Percentiles rank a stretch among this genome's conserved stretches.
phyloP scores from a whole-genome alignment of 495 filamentous ascomycete genomes.

The Friedmanniomyces endolithicus region DNA sequence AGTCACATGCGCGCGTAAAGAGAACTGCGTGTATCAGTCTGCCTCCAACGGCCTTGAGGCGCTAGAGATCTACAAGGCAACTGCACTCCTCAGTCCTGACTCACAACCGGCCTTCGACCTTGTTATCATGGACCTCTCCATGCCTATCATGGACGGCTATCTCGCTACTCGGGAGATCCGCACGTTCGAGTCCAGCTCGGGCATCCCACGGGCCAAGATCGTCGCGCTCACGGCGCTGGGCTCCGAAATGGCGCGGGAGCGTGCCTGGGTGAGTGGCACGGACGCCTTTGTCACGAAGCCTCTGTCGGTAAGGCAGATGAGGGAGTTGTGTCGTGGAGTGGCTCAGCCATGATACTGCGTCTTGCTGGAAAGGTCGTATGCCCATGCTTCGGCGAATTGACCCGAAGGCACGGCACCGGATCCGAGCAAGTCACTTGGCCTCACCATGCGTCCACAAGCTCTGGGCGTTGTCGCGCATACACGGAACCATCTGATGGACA shows the following conservation, averaged over 20 bases:
- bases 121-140: conserved; percentile 5
- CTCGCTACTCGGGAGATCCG: conserved; percentile 5
- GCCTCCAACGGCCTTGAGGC: conserved; percentile 24
- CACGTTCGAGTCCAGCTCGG: not conserved
- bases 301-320: conserved; percentile 6
- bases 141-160: conserved; percentile 10
- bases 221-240: conserved; percentile 15
- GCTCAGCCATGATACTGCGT: too few relatives aligned
- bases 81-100: not conserved
- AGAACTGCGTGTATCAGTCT: not conserved
- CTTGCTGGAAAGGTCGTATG: too few relatives aligned
- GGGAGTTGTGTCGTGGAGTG: not conserved
- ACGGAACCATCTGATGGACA: too few relatives aligned
- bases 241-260: not conserved
- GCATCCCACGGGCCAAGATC: not conserved
- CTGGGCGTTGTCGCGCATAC: too few relatives aligned
- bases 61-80: conserved; percentile 13
- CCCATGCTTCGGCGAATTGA: too few relatives aligned
- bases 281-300: conserved; percentile 19
- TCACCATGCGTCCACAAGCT: too few relatives aligned
- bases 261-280: conserved; percentile 7
- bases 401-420: too few relatives aligned
- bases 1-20: not conserved
- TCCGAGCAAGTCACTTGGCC: too few relatives aligned
- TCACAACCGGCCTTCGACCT: not conserved